phyloP scores from a whole-genome alignment of 345 rosid genomes.

The Sonneratia alba region DNA sequence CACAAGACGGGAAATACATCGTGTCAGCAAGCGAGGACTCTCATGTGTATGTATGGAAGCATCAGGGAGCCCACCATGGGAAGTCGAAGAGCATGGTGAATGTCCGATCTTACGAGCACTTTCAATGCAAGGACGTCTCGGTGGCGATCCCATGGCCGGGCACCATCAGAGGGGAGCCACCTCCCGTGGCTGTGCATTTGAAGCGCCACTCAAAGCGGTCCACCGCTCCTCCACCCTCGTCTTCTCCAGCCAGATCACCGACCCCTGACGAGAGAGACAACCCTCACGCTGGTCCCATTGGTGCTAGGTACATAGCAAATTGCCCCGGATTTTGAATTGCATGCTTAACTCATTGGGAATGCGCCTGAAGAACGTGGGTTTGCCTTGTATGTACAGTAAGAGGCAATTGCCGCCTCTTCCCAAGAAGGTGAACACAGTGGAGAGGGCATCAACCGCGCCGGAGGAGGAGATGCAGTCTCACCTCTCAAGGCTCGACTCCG shows the following conservation, averaged over 20 bases:
- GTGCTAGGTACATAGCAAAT: neutral
- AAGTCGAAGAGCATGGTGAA: slow-evolving; percentile 31
- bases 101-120: slow-evolving; percentile 48
- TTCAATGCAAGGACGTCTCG: slow-evolving; percentile 76
- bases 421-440: slow-evolving; percentile 44
- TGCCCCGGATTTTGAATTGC: neutral
- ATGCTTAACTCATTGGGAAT: neutral
- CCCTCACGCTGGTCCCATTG: slow-evolving; percentile 2
- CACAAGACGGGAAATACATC: slow-evolving; percentile 56
- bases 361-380: neutral
- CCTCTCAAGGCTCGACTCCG: slow-evolving; percentile 28
- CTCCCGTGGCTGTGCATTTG: slow-evolving; percentile 25
- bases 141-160: slow-evolving; percentile 86
- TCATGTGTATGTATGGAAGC: slow-evolving; percentile 74
- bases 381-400: slow-evolving; percentile 19
- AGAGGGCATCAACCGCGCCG: slow-evolving; percentile 25
- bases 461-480: slow-evolving; percentile 32
- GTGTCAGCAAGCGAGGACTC: slow-evolving; percentile 82
- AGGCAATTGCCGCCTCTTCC: slow-evolving; percentile 73
- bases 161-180: slow-evolving; percentile 58
- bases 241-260: slow-evolving; percentile 32
- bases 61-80: slow-evolving; percentile 32
- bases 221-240: slow-evolving; percentile 10
- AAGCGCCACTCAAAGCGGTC: slow-evolving; percentile 47
- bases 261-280: slow-evolving; percentile 34